phyloP scores from a whole-genome alignment of 208 protist species.

The Trypanosoma melophagium region DNA sequence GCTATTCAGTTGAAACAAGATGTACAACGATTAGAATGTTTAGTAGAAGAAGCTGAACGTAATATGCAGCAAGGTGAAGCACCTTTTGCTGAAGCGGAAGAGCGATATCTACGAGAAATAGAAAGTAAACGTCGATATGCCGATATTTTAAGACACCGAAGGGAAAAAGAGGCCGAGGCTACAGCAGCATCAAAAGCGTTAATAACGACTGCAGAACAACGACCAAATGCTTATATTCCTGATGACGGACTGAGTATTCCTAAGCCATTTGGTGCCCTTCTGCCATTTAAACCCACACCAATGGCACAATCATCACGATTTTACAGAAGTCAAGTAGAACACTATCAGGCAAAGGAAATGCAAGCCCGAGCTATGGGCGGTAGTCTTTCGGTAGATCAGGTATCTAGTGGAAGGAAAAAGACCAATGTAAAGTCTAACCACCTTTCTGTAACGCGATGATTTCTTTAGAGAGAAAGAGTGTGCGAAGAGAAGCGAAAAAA shows the following conservation, averaged over 20 bases:
- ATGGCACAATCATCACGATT: conserved; percentile 23
- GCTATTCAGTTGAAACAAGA: conserved; percentile 91
- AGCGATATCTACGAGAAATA: conserved; percentile 70
- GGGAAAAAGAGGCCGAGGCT: conserved; percentile 36
- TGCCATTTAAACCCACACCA: conserved; percentile 59
- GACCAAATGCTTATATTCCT: conserved; percentile 91
- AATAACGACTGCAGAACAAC: conserved; percentile 73
- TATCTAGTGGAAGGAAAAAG: not conserved
- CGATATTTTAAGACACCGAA: conserved; percentile 50
- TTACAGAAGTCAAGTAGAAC: conserved; percentile 19
- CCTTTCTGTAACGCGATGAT: conserved; percentile 17
- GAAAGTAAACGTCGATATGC: conserved; percentile 61
- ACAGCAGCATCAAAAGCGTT: conserved; percentile 19
- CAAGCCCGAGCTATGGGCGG: not conserved
- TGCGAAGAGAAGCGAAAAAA: not conserved
- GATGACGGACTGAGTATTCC: conserved; percentile 85
- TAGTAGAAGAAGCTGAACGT: conserved; percentile 80
- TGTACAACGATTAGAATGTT: conserved; percentile 69
- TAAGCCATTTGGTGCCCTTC: conserved; percentile 78
- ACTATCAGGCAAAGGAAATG: conserved; percentile 13
- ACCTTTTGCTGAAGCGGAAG: conserved; percentile 80
- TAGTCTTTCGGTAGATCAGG: not conserved
- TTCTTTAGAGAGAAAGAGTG: not conserved
- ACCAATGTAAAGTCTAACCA: not conserved
- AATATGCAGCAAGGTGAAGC: conserved; percentile 73